A percentile compares a stretch with the other conserved stretches of the same genome.
These are phyloP conservation scores for Triticum turgidum DNA, from an alignment of 176 grass and related monocot species.

Conservation along the genomic window DNA sequence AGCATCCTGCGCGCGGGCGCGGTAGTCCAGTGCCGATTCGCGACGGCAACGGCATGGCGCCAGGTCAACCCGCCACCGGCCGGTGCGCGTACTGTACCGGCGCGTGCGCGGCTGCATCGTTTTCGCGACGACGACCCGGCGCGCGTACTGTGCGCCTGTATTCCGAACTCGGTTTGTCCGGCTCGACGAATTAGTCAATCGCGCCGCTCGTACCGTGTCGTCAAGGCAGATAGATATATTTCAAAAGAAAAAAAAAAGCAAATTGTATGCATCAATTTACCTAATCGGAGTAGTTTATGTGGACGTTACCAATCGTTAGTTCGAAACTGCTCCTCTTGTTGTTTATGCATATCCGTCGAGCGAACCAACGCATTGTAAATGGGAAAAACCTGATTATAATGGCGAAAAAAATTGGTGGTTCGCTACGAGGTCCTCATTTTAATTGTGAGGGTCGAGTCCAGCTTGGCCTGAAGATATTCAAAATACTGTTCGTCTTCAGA, in stretches of 20 bases:
- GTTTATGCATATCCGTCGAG: neutral
- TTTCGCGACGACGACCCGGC: neutral
- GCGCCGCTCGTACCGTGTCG: neutral
- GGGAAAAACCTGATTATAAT: neutral
- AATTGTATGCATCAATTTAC: neutral
- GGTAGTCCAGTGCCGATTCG: neutral
- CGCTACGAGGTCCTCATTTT: neutral
- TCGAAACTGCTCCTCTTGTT: neutral
- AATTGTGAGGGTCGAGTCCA: neutral
- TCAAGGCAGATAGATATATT: neutral
- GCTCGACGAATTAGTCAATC: neutral
- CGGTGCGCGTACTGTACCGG: neutral
- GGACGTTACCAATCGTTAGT: neutral
- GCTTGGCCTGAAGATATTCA: neutral
- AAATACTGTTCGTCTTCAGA: no score
- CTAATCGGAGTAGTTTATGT: neutral
- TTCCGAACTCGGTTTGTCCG: neutral
- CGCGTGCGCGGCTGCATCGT: neutral
- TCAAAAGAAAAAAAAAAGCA: no score
- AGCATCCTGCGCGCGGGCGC: no score
- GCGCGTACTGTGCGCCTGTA: neutral
- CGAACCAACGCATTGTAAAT: neutral
- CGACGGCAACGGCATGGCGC: neutral
- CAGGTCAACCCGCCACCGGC: neutral
- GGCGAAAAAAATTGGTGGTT: neutral